Conservation (phyloP, 345 rosid species). For the Rhizophora apiculata region DNA sequence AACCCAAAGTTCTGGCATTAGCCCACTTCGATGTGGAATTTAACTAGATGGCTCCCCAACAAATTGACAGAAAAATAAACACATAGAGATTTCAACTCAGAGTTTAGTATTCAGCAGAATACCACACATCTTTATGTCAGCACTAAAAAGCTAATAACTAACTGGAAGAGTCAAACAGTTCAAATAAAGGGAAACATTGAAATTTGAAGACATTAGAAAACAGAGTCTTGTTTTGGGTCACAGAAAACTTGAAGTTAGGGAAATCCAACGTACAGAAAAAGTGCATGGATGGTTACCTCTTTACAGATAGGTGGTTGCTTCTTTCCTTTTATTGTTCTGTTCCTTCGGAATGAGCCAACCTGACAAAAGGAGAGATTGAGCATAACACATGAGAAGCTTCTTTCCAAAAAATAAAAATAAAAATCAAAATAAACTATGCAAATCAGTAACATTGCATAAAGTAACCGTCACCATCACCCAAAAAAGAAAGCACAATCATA, state of each 20-base stretch:
- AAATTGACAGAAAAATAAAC: background rate
- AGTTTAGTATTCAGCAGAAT: too few species aligned
- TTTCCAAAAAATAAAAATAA: background rate
- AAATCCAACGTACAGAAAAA: background rate
- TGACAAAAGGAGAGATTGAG: slow-evolving; percentile 17
- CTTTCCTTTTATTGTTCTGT: slow-evolving; percentile 73
- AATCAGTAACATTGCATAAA: background rate
- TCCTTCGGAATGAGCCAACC: slow-evolving; percentile 84
- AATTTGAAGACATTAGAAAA: slow-evolving; percentile 6
- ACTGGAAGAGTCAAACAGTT: background rate
- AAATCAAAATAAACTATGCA: background rate
- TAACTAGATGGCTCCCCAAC: too few species aligned
- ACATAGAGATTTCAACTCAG: too few species aligned
- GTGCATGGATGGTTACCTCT: slow-evolving; percentile 46
- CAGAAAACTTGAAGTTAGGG: background rate
- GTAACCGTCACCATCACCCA: background rate
- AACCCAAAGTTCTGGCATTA: too few species aligned
- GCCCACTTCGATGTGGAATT: too few species aligned
- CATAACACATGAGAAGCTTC: slow-evolving; percentile 7
- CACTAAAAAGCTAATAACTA: too few species aligned
- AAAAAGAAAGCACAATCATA: slow-evolving; percentile 26
- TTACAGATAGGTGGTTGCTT: slow-evolving; percentile 63
- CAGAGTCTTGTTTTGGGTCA: too few species aligned
- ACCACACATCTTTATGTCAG: too few species aligned
- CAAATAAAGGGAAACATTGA: background rate